These are phyloP conservation scores for Entomortierella chlamydospora DNA, from an alignment of 192 early-diverging fungal species.

Conservation along the genomic window DNA sequence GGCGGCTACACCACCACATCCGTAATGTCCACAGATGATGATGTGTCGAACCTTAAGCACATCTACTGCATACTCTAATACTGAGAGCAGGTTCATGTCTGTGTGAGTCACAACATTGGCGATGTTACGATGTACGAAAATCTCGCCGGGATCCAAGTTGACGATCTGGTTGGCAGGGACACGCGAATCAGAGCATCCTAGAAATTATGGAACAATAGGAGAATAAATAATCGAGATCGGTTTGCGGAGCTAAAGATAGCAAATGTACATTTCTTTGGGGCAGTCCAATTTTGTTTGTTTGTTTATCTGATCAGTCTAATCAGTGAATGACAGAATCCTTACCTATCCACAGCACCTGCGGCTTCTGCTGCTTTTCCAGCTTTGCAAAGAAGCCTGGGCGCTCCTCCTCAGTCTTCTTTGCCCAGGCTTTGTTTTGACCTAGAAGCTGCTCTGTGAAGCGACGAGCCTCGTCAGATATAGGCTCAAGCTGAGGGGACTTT, in stretches of 20 bases:
- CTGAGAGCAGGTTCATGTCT: constrained; percentile 86
- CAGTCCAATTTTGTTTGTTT: too few species aligned
- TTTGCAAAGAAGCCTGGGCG: constrained; percentile 80
- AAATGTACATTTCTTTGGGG: too few species aligned
- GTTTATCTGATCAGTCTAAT: too few species aligned
- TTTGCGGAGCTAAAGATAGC: too few species aligned
- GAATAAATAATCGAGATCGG: not conserved
- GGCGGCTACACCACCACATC: constrained; percentile 78
- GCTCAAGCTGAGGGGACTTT: constrained; percentile 16
- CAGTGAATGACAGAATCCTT: constrained; percentile 13
- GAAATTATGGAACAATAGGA: not conserved
- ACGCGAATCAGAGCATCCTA: constrained; percentile 94
- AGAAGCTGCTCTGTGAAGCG: constrained; percentile 49
- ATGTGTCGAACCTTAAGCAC: constrained; percentile 93
- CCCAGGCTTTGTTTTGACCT: constrained; percentile 75
- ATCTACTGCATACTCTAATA: constrained; percentile 95
- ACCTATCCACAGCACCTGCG: constrained; percentile 91
- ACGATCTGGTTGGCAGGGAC: constrained; percentile 86
- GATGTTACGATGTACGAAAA: constrained; percentile 98
- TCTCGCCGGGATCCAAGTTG: constrained; percentile 78
- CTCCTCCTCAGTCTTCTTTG: constrained; percentile 59
- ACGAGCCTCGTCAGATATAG: constrained; percentile 43
- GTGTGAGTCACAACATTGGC: constrained; percentile 89
- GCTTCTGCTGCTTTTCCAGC: constrained; percentile 79
- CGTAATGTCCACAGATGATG: constrained; percentile 90